These are phyloP conservation scores for Diversispora epigaea DNA, from an alignment of 192 early-diverging fungal genomes.

Conservation along the genomic window DNA sequence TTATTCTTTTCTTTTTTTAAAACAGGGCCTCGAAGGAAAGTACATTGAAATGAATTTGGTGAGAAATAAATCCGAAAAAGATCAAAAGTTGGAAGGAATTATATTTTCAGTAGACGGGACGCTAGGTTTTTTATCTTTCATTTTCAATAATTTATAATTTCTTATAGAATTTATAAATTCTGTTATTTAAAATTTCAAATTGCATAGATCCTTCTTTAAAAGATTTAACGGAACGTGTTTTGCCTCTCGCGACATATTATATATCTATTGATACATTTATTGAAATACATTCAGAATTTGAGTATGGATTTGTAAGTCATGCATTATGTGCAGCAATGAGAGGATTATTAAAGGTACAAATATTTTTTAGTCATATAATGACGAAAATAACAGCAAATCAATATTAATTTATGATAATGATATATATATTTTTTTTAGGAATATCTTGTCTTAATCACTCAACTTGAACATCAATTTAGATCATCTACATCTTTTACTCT, in stretches of 20 bases:
- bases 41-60: slow-evolving; percentile 52
- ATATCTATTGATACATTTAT: slow-evolving; percentile 76
- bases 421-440: slow-evolving; percentile 55
- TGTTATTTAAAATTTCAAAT: slow-evolving; percentile 30
- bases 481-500: slow-evolving; percentile 73
- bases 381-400: not conserved
- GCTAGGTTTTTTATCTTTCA: not conserved
- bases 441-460: slow-evolving; percentile 79
- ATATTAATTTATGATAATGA: not conserved
- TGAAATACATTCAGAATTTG: slow-evolving; percentile 65
- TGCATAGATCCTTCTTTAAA: slow-evolving; percentile 59
- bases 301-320: slow-evolving; percentile 86
- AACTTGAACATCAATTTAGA: slow-evolving; percentile 83
- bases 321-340: slow-evolving; percentile 85
- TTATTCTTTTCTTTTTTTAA: not conserved
- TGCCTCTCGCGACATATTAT: slow-evolving; percentile 79
- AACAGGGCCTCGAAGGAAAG: slow-evolving; percentile 79
- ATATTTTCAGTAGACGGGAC: slow-evolving; percentile 11
- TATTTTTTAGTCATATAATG: too few species aligned
- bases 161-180: not conserved
- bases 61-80: slow-evolving; percentile 43
- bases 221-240: slow-evolving; percentile 72
- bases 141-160: not conserved
- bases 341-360: slow-evolving; percentile 63
- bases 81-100: slow-evolving; percentile 37